Evolutionary conservation across 2,329 filamentous ascomycete species (phyloP).

Genomic region (Pezicula radicicola): DNA sequence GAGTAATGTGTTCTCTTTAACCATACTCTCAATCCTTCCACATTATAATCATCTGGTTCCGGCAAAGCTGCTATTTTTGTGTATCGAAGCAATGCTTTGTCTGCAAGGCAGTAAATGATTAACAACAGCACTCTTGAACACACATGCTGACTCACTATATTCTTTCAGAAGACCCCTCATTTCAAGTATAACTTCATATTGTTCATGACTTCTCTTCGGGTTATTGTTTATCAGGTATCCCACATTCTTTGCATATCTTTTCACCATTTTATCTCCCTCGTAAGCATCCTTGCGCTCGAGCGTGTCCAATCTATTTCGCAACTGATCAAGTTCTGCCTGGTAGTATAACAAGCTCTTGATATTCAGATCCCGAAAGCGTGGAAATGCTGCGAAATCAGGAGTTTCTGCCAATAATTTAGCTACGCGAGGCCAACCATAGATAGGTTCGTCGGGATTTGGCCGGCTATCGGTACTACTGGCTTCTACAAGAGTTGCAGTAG

Average conservation of each 20-base stretch:
- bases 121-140: no score
- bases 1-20: not conserved
- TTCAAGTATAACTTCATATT: not conserved
- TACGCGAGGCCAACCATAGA: not conserved
- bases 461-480: no score
- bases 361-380: not conserved
- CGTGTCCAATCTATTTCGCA: not conserved
- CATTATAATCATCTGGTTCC: not conserved
- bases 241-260: not conserved
- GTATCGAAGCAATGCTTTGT: not conserved
- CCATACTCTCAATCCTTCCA: not conserved
- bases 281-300: not conserved
- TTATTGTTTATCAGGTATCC: not conserved
- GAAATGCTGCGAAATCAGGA: not conserved
- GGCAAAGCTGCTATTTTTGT: not conserved
- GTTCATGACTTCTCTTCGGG: not conserved
- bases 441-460: not conserved
- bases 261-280: not conserved
- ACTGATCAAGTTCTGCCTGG: not conserved
- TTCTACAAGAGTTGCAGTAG: no score
- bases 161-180: not conserved
- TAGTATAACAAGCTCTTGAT: not conserved
- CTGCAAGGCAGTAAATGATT: not conserved
- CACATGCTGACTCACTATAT: not conserved
- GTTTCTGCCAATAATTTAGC: not conserved